Conservation (phyloP, 2,329 filamentous ascomycete genomes). For the Penicillium sp. region DNA sequence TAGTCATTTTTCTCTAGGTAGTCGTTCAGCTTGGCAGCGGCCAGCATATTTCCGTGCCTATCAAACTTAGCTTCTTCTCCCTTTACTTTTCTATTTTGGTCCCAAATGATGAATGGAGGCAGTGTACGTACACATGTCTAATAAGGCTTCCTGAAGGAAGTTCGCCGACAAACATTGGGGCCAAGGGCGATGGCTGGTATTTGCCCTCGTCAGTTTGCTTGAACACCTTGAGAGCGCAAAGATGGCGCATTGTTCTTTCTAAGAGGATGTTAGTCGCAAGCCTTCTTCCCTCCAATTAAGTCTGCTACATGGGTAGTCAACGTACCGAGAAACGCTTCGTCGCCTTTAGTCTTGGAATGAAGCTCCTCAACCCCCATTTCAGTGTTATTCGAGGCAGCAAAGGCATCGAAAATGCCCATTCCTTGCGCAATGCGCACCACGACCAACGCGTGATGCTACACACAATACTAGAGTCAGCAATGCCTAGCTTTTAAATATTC, state of each 20-base stretch:
- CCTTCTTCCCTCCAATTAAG: no score
- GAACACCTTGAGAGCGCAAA: not conserved
- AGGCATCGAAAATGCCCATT: constrained; percentile 6
- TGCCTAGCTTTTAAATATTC: not conserved
- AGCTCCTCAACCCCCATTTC: constrained; percentile 1
- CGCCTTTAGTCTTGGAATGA: constrained; percentile 1
- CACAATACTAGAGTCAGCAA: no score
- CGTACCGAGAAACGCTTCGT: constrained; percentile 1
- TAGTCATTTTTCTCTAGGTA: constrained; percentile 28
- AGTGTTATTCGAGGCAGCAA: not conserved
- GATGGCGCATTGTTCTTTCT: no score
- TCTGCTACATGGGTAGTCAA: not conserved
- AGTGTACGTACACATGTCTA: constrained; percentile 20
- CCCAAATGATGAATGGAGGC: not conserved
- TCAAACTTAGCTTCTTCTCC: not conserved
- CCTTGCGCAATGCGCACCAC: constrained; percentile 4
- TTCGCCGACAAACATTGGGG: constrained; percentile 12
- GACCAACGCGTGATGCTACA: not conserved
- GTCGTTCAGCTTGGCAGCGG: constrained; percentile 19
- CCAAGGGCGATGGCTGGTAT: constrained; percentile 15
- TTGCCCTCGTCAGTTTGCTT: not conserved
- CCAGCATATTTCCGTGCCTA: constrained; percentile 15
- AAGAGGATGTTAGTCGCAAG: no score
- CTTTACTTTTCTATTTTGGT: not conserved
- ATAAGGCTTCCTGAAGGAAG: constrained; percentile 14